Percentiles rank a stretch among this genome's conserved stretches.
phyloP scores from a whole-genome alignment of 2,329 filamentous ascomycete species.

The Alternaria ethzedia region DNA sequence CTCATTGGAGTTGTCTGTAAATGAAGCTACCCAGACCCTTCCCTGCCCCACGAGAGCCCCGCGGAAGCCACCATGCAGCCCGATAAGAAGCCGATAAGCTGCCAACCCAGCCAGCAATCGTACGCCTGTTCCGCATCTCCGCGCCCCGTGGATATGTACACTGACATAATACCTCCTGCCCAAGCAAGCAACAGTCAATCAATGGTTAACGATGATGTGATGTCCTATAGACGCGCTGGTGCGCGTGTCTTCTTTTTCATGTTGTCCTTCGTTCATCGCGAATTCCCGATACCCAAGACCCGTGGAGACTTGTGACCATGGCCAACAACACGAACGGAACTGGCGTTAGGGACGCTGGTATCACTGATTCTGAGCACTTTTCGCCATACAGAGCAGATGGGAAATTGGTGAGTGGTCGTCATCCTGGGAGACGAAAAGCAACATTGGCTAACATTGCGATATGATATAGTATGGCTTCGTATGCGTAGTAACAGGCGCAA shows the following conservation, averaged over 20 bases:
- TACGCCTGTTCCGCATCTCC: constrained; percentile 37
- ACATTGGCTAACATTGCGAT: background rate
- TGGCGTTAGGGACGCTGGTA: background rate
- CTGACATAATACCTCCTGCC: constrained; percentile 19
- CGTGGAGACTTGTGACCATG: background rate
- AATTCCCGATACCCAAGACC: no score
- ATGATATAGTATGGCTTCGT: constrained; percentile 64
- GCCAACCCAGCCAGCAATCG: background rate
- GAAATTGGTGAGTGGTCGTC: constrained; percentile 56
- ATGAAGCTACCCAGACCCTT: background rate
- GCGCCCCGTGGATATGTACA: constrained; percentile 45
- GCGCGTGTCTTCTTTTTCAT: background rate
- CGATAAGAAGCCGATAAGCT: constrained; percentile 11
- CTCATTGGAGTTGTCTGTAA: background rate
- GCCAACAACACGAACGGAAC: constrained; percentile 11
- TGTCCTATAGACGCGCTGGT: constrained; percentile 15
- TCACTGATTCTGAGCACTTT: constrained; percentile 56
- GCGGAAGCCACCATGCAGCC: constrained; percentile 7
- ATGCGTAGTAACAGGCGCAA: constrained; percentile 68
- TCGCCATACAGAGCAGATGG: constrained; percentile 65
- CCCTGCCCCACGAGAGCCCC: constrained; percentile 3
- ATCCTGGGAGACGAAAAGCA: background rate
- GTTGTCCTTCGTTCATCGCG: background rate
- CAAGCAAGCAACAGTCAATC: constrained; percentile 5
- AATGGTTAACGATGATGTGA: constrained; percentile 49